A percentile compares a stretch with the other conserved stretches of the same genome.
phyloP scores from a whole-genome alignment of 805 yeast species.

The Deakozyma indianensis region DNA sequence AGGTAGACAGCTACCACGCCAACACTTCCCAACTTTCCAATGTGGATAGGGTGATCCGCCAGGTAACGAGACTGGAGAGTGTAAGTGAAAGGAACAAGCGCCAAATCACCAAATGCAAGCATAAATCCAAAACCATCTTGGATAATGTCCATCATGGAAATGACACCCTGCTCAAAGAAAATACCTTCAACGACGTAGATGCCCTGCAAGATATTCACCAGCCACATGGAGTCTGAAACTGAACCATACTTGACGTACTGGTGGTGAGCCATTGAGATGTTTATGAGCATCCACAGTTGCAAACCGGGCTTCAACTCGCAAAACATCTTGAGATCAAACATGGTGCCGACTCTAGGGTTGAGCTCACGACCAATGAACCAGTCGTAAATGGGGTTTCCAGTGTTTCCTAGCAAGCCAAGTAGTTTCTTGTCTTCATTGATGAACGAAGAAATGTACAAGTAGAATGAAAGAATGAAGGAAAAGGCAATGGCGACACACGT shows the following conservation, averaged over 20 bases:
- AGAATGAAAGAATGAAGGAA: constrained; percentile 45
- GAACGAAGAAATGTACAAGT: constrained; percentile 57
- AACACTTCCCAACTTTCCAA: constrained; percentile 30
- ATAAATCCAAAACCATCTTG: constrained; percentile 97
- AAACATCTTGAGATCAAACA: constrained; percentile 75
- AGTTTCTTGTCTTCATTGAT: constrained; percentile 48
- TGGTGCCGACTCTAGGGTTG: constrained; percentile 70
- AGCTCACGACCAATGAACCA: constrained; percentile 97
- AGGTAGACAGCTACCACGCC: constrained; percentile 35
- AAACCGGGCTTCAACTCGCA: constrained; percentile 94
- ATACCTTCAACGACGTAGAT: constrained; percentile 87
- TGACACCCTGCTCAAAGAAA: constrained; percentile 72
- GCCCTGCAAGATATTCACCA: constrained; percentile 57
- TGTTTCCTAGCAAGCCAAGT: constrained; percentile 76
- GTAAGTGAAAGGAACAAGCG: constrained; percentile 86
- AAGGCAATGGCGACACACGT: constrained; percentile 49
- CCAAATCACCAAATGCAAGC: constrained; percentile 88
- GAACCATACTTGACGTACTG: constrained; percentile 50
- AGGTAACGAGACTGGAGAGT: constrained; percentile 75
- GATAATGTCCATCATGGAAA: constrained; percentile 91
- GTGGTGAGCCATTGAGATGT: constrained; percentile 66
- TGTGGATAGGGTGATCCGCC: constrained; percentile 42
- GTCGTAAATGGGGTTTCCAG: constrained; percentile 61
- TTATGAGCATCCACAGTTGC: constrained; percentile 69
- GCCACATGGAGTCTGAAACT: constrained; percentile 55